Conservation (phyloP, 345 rosid species). For the Citrus sp. region DNA sequence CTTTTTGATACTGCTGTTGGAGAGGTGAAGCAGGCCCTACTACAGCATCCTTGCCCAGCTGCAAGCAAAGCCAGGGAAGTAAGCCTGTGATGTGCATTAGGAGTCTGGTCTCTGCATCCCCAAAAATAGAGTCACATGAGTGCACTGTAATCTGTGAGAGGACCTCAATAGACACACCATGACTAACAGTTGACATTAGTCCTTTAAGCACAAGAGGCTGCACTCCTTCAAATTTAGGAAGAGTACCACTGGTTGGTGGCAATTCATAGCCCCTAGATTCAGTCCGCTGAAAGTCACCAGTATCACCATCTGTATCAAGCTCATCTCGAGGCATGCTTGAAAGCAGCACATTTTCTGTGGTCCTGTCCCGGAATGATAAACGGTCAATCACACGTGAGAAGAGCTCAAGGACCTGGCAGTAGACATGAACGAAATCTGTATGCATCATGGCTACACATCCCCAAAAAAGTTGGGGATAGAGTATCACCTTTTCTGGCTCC, state of each 20-base stretch:
- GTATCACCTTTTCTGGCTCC: constrained; percentile 98
- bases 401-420: constrained; percentile 98
- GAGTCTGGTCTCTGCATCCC: constrained; percentile 88
- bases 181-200: constrained; percentile 89
- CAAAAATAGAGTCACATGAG: constrained; percentile 95
- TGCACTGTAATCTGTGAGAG: constrained; percentile 81
- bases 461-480: constrained; percentile 98
- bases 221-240: constrained; percentile 90
- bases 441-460: constrained; percentile 99
- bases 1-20: constrained; percentile 86
- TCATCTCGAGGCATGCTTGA: constrained; percentile 99
- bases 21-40: constrained; percentile 66
- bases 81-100: constrained; percentile 95
- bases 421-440: constrained; percentile 95
- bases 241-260: constrained; percentile 66
- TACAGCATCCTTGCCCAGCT: constrained; percentile 63
- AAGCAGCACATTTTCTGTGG: constrained; percentile 93
- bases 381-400: constrained; percentile 88
- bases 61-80: constrained; percentile 98
- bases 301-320: constrained; percentile 42
- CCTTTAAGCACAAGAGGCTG: constrained; percentile 99
- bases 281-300: constrained; percentile 60
- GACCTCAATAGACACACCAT: constrained; percentile 83
- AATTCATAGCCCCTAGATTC: constrained; percentile 70
- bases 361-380: constrained; percentile 81